Evolutionary conservation across 176 grass and related monocot species (phyloP).

Genomic region (Carex cristatella): DNA sequence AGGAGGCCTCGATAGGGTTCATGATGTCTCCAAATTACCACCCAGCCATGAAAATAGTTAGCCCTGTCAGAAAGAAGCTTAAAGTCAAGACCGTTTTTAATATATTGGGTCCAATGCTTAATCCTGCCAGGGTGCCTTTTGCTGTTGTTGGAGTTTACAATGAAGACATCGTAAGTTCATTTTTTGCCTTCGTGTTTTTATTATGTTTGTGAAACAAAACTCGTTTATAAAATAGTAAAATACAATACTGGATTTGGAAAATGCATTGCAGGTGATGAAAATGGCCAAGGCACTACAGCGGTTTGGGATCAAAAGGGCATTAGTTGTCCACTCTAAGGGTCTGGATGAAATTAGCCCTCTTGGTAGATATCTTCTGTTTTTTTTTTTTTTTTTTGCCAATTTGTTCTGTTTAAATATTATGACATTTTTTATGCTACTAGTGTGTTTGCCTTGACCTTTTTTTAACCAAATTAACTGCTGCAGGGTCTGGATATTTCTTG

Average conservation of each 20-base stretch:
- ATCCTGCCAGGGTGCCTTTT: conserved; percentile 76
- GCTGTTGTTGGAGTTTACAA: conserved; percentile 98
- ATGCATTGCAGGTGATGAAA: conserved; percentile 57
- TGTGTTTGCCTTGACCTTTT: conserved; percentile 20
- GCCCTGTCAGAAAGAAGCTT: conserved; percentile 79
- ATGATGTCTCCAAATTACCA: conserved; percentile 99
- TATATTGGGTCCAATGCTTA: conserved; percentile 89
- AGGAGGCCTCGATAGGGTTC: conserved; percentile 79
- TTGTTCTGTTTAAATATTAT: not conserved
- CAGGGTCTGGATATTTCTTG: conserved; percentile 94
- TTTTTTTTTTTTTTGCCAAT: not conserved
- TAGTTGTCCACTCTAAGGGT: conserved; percentile 94
- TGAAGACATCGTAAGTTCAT: conserved; percentile 73
- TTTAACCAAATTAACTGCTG: conserved; percentile 24
- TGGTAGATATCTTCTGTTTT: conserved; percentile 36
- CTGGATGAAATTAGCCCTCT: conserved; percentile 98
- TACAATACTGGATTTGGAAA: not conserved
- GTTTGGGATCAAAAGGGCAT: conserved; percentile 92
- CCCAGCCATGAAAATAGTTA: conserved; percentile 93
- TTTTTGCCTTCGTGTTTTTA: no score
- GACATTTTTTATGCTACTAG: not conserved
- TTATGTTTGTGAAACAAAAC: no score
- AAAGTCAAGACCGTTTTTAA: conserved; percentile 99
- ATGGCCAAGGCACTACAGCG: conserved; percentile 85
- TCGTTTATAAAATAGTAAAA: not conserved